These are phyloP conservation scores for Blastocystis sp. DNA, from an alignment of 352 stramenopile genomes.

Conservation along the genomic window DNA sequence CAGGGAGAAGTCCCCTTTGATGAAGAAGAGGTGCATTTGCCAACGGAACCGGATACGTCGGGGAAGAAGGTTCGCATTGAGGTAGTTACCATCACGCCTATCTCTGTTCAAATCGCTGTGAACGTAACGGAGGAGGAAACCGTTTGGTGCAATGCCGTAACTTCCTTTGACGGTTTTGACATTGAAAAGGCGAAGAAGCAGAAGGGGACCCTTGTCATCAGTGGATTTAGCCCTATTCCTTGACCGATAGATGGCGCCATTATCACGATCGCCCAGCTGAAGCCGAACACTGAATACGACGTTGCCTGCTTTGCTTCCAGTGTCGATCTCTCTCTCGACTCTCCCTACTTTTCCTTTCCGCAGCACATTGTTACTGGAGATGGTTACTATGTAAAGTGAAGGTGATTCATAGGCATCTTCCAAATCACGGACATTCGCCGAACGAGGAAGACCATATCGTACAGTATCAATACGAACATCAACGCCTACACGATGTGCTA, in stretches of 20 bases:
- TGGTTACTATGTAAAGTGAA: background rate
- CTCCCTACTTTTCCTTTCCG: background rate
- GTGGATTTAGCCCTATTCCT: background rate
- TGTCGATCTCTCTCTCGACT: background rate
- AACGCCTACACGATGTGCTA: slow-evolving; percentile 24
- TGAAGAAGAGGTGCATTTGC: no score
- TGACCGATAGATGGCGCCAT: background rate
- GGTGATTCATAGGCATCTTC: slow-evolving; percentile 20
- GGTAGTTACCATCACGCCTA: slow-evolving; percentile 16
- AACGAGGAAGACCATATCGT: background rate
- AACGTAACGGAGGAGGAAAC: background rate
- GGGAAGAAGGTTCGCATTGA: no score
- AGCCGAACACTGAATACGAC: slow-evolving; percentile 30
- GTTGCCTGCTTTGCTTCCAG: background rate
- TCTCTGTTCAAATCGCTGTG: slow-evolving; percentile 7
- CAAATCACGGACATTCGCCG: slow-evolving; percentile 12
- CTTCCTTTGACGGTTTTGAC: no score
- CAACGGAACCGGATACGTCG: no score
- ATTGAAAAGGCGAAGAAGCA: background rate
- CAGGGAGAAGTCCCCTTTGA: no score
- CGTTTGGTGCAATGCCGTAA: slow-evolving; percentile 33
- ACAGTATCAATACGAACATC: slow-evolving; percentile 19
- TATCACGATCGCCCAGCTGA: background rate
- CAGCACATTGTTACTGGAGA: slow-evolving; percentile 7
- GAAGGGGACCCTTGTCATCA: background rate